These are phyloP conservation scores for Fusarium metavorans DNA, from an alignment of 2,329 filamentous ascomycete genomes.

Conservation along the genomic window DNA sequence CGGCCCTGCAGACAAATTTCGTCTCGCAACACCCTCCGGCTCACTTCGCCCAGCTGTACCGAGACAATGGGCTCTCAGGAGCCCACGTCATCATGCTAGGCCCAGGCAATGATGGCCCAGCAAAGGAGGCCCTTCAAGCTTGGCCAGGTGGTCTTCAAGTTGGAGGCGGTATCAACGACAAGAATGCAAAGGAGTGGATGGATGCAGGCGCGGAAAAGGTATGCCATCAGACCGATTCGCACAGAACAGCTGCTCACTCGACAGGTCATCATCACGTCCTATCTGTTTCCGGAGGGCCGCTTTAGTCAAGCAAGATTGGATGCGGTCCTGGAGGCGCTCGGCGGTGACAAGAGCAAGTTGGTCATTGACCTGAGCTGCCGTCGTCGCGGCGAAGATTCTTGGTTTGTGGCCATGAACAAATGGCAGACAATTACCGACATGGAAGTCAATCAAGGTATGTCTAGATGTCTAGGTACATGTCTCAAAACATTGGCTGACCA, in stretches of 20 bases:
- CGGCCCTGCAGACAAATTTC: conserved; percentile 88
- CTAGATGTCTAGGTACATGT: conserved; percentile 1
- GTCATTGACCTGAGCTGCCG: conserved; percentile 97
- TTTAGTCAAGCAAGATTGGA: conserved; percentile 85
- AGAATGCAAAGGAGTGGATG: conserved; percentile 89
- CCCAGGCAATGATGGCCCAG: conserved; percentile 84
- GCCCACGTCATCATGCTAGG: conserved; percentile 98
- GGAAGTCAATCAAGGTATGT: conserved; percentile 85
- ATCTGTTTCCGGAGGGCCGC: conserved; percentile 84
- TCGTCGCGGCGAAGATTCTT: conserved; percentile 75
- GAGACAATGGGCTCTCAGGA: conserved; percentile 77
- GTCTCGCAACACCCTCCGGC: conserved; percentile 85
- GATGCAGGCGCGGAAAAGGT: conserved; percentile 91
- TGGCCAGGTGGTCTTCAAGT: conserved; percentile 90
- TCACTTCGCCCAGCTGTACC: conserved; percentile 87
- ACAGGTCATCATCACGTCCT: conserved; percentile 97
- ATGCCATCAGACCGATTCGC: conserved; percentile 29
- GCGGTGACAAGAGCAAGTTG: conserved; percentile 80
- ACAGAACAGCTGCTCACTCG: conserved; percentile 5
- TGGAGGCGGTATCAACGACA: conserved; percentile 91
- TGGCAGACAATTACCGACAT: conserved; percentile 99
- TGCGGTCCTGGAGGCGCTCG: conserved; percentile 78
- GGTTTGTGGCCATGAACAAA: conserved; percentile 99
- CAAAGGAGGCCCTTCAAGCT: conserved; percentile 77
- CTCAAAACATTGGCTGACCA: conserved; percentile 23